Base-by-base conservation (phyloP, 2,329 filamentous ascomycete species). In the Ceratocystis lukuohia region DNA sequence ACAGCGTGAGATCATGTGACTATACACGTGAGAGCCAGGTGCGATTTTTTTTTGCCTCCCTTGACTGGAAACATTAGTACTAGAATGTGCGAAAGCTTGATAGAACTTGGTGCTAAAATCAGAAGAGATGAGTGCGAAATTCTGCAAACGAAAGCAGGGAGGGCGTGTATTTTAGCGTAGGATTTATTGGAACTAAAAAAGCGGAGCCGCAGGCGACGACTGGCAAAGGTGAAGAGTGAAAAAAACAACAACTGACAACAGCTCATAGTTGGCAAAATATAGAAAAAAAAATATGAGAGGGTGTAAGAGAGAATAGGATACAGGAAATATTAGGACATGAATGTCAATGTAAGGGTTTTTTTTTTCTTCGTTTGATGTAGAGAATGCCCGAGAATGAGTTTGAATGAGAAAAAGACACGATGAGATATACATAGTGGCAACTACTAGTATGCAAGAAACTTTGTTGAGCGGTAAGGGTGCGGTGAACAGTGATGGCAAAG, bases 111-210 rank as follows among this genome's bases (percentile, higher is more conserved):
- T 59, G 56, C 22, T n/a, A 20, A 59, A 59, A 59, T 17, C 5
- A 25, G n/a, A n/a, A 8, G 37, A 33, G 56, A 2, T 28, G 65
- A 62, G 66, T 64, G 30, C 67, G 66, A 65, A 53, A 37, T 62
- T 41, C 33, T 8, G 12, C 15, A 37, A 37, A n/a, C 56, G 33
- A 59, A 28, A 30, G 56, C 30, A 30, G 22, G 28, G 30, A 59
- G 30, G 56, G 56, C 25, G 56, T 59, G 56, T 33, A 30, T 8
- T 4, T 37, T 59, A 59, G 28, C 17, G 28, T n/a, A n/a, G 56
- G 56, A 30, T 59, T 37, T 59, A 59, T 59, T 59, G 56, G 56
- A 30, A 59, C 33, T 33, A 59, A 37, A 57, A 59, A 59, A 59
- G 15, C 56, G 56, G 56, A 59, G 56, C 28, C 56, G 56, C n/a